Evolutionary conservation across 352 stramenopile genomes (phyloP), one percentile per base, ranked within the genome.

Genomic region (Phytophthora ramorum): DNA sequence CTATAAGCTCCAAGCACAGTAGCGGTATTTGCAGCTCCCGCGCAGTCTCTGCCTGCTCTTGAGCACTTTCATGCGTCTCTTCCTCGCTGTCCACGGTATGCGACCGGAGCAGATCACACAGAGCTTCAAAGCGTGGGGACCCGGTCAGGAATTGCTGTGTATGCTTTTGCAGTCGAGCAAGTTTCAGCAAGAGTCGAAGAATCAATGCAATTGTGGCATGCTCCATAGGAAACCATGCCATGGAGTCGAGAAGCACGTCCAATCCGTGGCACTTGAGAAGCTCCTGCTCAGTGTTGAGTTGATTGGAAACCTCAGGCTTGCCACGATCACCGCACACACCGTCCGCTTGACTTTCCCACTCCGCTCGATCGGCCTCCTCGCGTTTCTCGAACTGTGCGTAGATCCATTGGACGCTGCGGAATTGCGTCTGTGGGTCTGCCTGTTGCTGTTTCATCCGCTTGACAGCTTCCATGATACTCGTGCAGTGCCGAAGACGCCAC

Each of bases 361-460:
- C 55, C 7, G 47, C 38, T 43, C 34, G 63, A 46, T 83, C 68
- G 8, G 49, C 58, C 7, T 48, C 54, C 9, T 75, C 56, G 8
- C 41, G 19, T 7, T 69, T 74, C 20, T 88, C 75, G 8, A 89
- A 37, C 49, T 86, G 69, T 10, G 73, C 43, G 13, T 64, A 72
- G 22, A 92, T 79, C 83, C 83, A 92, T 48, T 87, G 75, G 2
- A 90, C 43, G 44, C 71, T 79, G 7, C 69, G 65, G 7, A 79
- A 63, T 26, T 84, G 71, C 0, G 69, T 58, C 2, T 67, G 43
- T 7, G 54, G 16, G 26, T 89, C 76, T 1, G 16, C 22, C 12
- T 16, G 44, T n/a, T 76, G 64, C 28, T 76, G 57, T 17, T 22
- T 34, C 69, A 92, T 76, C 4, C 60, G 58, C 16, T 72, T 73